Conservation (phyloP, 305 asterid genomes). For the Fraxinus ornus region DNA sequence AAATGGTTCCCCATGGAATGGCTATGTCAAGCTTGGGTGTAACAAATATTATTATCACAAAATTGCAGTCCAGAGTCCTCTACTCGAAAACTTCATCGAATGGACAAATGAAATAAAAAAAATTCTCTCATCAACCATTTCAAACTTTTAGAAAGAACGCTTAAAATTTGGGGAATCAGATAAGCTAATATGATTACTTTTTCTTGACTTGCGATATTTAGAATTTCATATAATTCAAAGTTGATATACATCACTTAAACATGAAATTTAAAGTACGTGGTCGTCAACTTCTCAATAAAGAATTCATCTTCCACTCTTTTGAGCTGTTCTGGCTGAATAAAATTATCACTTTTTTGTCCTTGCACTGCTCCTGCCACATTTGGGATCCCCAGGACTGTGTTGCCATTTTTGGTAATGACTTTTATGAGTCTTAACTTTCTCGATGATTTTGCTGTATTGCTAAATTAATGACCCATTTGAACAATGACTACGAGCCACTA, state of each 20-base stretch:
- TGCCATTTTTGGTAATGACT: no score
- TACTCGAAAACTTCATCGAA: no score
- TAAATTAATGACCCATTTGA: not conserved
- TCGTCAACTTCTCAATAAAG: not conserved
- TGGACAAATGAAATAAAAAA: no score
- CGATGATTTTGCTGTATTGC: not conserved
- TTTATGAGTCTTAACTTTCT: not conserved
- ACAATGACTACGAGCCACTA: not conserved
- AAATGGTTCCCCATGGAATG: no score
- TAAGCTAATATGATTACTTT: not conserved
- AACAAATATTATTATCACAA: no score
- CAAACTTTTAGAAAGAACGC: no score
- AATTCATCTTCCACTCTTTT: not conserved
- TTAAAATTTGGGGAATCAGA: no score
- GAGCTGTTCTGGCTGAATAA: not conserved
- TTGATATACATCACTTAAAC: not conserved
- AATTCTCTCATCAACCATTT: no score
- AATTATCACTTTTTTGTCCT: not conserved
- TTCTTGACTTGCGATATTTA: not conserved
- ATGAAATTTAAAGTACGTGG: not conserved
- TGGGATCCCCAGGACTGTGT: not conserved
- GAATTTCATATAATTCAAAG: not conserved
- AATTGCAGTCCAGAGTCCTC: no score
- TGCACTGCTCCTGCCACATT: not conserved
- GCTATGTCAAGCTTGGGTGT: no score